Percentiles rank a stretch among this genome's conserved stretches.
Evolutionary conservation across 2,329 filamentous ascomycete genomes (phyloP).

Genomic region (Spiromastix sp.): DNA sequence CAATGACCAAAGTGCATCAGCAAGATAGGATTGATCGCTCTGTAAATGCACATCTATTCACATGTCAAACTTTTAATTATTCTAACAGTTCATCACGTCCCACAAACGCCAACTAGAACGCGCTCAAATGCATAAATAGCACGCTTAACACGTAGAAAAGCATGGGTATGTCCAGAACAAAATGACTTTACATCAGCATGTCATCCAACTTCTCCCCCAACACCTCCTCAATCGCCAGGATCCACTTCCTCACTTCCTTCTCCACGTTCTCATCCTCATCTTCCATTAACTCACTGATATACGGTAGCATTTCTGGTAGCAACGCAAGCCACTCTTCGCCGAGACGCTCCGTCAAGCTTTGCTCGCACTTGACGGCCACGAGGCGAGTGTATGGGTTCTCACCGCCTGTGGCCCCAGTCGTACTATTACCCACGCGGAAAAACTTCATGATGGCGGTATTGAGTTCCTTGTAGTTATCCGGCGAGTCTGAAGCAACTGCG

Average conservation of each 20-base stretch:
- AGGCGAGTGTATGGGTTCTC: conserved; percentile 63
- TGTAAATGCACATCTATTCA: too few relatives aligned
- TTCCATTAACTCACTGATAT: conserved; percentile 90
- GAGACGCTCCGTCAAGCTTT: conserved; percentile 64
- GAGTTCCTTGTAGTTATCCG: conserved; percentile 83
- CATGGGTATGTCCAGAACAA: too few relatives aligned
- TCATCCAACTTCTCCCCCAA: conserved; percentile 83
- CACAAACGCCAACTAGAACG: too few relatives aligned
- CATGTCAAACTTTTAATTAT: too few relatives aligned
- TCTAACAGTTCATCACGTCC: too few relatives aligned
- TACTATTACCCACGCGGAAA: conserved; percentile 48
- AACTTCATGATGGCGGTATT: conserved; percentile 69
- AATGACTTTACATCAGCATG: conserved; percentile 81
- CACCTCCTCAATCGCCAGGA: conserved; percentile 77
- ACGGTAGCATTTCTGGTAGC: conserved; percentile 90
- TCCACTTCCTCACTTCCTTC: conserved; percentile 80
- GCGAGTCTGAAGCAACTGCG: conserved; percentile 68
- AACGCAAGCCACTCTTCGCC: conserved; percentile 90
- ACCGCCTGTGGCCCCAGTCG: conserved; percentile 21
- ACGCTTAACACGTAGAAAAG: too few relatives aligned
- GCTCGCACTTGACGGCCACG: conserved; percentile 72
- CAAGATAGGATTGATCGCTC: too few relatives aligned
- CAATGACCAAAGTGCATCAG: too few relatives aligned
- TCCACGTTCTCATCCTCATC: conserved; percentile 94
- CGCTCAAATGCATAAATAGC: too few relatives aligned